Evolutionary conservation across 148 eudicot species (phyloP), one percentile per base, ranked within the genome.

Genomic region (Polygonum maritimum): DNA sequence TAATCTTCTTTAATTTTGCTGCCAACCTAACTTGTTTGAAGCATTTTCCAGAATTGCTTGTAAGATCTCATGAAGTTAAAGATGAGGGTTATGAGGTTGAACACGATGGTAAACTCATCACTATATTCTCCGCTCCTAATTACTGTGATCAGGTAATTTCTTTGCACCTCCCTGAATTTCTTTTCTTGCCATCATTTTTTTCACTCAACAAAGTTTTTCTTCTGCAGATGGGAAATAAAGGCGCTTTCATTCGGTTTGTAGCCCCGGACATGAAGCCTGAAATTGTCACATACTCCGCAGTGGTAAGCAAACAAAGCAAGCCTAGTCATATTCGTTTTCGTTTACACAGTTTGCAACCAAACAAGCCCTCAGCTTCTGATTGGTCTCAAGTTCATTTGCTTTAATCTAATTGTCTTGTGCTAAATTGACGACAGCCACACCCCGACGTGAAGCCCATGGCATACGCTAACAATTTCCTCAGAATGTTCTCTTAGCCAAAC

Each of bases 401-500:
- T 12, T 11, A 60, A 11, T 60, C n/a, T 65, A 15, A 33, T n/a
- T 16, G 71, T 67, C 71, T 73, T 45, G 60, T 74, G 19, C 48
- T 60, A 16, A 72, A 47, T n/a, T 76, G 9, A 21, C 54, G 90
- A 85, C 97, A 95, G 98, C 90, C 91, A 6, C 98, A 95, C 77
- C 98, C 98, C 40, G 91, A 92, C 78, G 97, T 95, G 75, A 95
- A 86, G 84, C 98, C 97, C 69, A 92, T 95, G 98, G 98, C 98
- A 3, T 95, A 95, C 75, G 98, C 98, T 31, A 95, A 83, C 89
- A 92, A 95, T 80, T 95, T 95, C 87, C 89, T 95, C 71, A 85
- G 93, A 74, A 80, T 89, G 91, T 87, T 89, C 83, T 83, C 86
- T 48, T 89, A 82, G 65, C 71, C 75, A 7, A 40, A 31, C 22